A percentile compares a stretch with the other conserved stretches of the same genome.
These are phyloP conservation scores for Saccharomycopsis olivae DNA, from an alignment of 805 yeast species.

Conservation along the genomic window DNA sequence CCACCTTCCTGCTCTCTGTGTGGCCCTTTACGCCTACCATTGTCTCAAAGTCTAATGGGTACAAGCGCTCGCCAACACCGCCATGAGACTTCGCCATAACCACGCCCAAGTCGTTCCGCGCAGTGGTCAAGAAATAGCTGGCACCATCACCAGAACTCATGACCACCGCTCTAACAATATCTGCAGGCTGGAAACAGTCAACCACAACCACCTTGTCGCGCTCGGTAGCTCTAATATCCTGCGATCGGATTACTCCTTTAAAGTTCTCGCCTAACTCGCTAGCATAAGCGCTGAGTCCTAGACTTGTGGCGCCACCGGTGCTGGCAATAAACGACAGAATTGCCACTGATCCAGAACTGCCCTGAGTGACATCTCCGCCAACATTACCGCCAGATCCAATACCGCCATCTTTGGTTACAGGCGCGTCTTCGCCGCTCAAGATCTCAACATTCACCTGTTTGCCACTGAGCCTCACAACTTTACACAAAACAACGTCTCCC, in stretches of 20 bases:
- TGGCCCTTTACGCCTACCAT: slow-evolving; percentile 76
- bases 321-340: slow-evolving; percentile 20
- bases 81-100: slow-evolving; percentile 65
- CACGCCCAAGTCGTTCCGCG: slow-evolving; percentile 87
- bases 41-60: slow-evolving; percentile 91
- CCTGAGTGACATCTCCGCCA: slow-evolving; percentile 8
- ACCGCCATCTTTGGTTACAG: slow-evolving; percentile 35
- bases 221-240: slow-evolving; percentile 86
- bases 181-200: slow-evolving; percentile 84
- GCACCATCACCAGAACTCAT: slow-evolving; percentile 87
- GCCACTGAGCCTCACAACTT: slow-evolving; percentile 54
- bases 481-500: slow-evolving; percentile 71
- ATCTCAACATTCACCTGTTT: slow-evolving; percentile 77
- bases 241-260: slow-evolving; percentile 75
- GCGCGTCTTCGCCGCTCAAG: slow-evolving; percentile 51
- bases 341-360: slow-evolving; percentile 1
- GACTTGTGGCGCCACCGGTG: slow-evolving; percentile 30
- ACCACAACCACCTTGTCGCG: slow-evolving; percentile 75
- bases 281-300: slow-evolving; percentile 36
- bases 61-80: slow-evolving; percentile 68
- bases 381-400: slow-evolving; percentile 38
- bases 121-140: slow-evolving; percentile 81
- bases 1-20: slow-evolving; percentile 77
- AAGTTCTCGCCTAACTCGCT: slow-evolving; percentile 79
- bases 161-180: slow-evolving; percentile 74